Conservation (phyloP, 768 basidiomycete species). For the Daedalea quercina region DNA sequence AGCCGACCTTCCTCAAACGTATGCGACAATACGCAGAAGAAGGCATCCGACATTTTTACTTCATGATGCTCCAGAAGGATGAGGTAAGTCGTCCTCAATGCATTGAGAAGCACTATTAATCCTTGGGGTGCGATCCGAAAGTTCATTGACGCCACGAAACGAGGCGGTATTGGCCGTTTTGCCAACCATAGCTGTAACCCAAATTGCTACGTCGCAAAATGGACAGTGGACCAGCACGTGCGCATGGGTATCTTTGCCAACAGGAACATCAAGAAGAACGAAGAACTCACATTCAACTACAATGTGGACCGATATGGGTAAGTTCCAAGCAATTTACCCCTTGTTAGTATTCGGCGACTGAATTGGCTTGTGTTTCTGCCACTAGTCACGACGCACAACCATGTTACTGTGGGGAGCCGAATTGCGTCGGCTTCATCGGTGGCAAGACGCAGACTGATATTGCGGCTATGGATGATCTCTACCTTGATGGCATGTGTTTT, state of each 20-base stretch:
- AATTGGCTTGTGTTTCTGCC: neutral
- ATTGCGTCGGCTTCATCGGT: conserved; percentile 93
- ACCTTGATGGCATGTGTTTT: conserved; percentile 68
- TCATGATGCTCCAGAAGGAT: conserved; percentile 99
- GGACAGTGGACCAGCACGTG: conserved; percentile 84
- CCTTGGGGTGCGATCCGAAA: too few relatives aligned
- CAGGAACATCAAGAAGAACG: conserved; percentile 63
- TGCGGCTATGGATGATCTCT: conserved; percentile 89
- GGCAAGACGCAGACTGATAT: conserved; percentile 98
- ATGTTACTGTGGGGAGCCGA: conserved; percentile 93
- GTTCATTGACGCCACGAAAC: conserved; percentile 98
- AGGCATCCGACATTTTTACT: conserved; percentile 95
- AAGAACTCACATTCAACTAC: conserved; percentile 98
- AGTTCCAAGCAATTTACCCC: too few relatives aligned
- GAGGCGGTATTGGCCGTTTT: conserved; percentile 93
- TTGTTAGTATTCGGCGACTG: too few relatives aligned
- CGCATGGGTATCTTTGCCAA: conserved; percentile 99
- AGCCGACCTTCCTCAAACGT: conserved; percentile 80
- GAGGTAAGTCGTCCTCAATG: conserved; percentile 50
- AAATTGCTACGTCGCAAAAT: conserved; percentile 97
- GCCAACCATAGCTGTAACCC: conserved; percentile 98
- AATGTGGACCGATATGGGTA: conserved; percentile 99
- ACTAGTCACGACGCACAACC: conserved; percentile 85
- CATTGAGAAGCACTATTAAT: too few relatives aligned
- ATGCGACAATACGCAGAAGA: conserved; percentile 92